phyloP scores from a whole-genome alignment of 352 stramenopile genomes.

The Pythium graminicola region DNA sequence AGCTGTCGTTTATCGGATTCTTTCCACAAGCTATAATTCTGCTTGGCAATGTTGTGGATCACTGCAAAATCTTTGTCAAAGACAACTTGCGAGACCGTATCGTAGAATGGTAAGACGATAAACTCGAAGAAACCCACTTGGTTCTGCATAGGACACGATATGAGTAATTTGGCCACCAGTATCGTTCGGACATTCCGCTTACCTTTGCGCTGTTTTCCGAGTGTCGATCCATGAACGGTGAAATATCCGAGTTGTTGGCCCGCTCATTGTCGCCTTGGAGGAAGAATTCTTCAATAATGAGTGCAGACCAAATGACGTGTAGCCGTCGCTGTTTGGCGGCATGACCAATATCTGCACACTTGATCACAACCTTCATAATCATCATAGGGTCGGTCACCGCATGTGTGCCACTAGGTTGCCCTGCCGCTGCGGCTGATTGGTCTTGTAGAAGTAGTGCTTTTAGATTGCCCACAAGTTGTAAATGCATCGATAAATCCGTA shows the following conservation, averaged over 20 bases:
- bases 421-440: slow-evolving; percentile 18
- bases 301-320: slow-evolving; percentile 87
- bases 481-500: slow-evolving; percentile 78
- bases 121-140: slow-evolving; percentile 86
- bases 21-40: slow-evolving; percentile 85
- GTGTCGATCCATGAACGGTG: slow-evolving; percentile 89
- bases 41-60: slow-evolving; percentile 74
- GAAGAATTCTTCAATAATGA: slow-evolving; percentile 95
- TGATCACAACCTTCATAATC: slow-evolving; percentile 86
- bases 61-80: slow-evolving; percentile 61
- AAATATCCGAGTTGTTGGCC: slow-evolving; percentile 79
- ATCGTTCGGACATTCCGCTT: neutral
- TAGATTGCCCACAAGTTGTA: slow-evolving; percentile 70
- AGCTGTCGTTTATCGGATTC: slow-evolving; percentile 70
- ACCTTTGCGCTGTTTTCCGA: slow-evolving; percentile 85
- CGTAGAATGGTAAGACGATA: slow-evolving; percentile 40
- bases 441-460: slow-evolving; percentile 74
- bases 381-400: slow-evolving; percentile 72
- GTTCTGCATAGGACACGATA: too few relatives aligned
- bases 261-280: slow-evolving; percentile 93
- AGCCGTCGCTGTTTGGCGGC: slow-evolving; percentile 79
- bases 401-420: slow-evolving; percentile 6
- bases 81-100: slow-evolving; percentile 69
- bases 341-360: slow-evolving; percentile 92
- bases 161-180: too few relatives aligned